Base-by-base conservation (phyloP, 1,284 basidiomycete genomes). In the Leccinum variabile region DNA sequence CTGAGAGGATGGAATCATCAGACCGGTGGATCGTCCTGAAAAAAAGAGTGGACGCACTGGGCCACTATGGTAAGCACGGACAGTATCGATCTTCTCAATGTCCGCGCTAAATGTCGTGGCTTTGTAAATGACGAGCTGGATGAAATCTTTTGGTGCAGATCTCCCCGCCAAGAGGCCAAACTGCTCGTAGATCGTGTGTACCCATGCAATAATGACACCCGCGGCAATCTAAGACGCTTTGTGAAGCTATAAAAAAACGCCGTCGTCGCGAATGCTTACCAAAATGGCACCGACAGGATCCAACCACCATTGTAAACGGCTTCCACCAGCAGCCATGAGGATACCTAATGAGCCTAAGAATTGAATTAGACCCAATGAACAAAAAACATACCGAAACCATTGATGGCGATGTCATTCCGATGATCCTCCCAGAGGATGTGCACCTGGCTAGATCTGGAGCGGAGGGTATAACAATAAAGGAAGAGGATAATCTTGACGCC, bases 391-490 rank as follows among this genome's bases (percentile, higher is more conserved):
- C 88, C 89, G 66, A 92, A 91, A 8, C 81, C 78, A 67, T 94
- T 95, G 75, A 94, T 87, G 75, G 89, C 94, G 30, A 96, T 75
- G 71, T 97, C 95, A 69, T 97, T 97, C 64, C 94, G 81, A 70
- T 98, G 96, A 72, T 98, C 95, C 75, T 97, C 93, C 92, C 94
- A 98, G 28, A 98, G 84, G 5, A 98, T 89, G 60, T 88, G 86
- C 1, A 99, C 95, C 75, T 99, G 97, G 68, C 91, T 94, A 8
- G 91, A 94, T 65, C 86, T 86, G 49, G 83, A 83, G 49, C 92
- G 86, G 58, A 97, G 82, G 2, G 91, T 84, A 68, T 81, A 87
- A 76, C 95, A 97, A 77, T 96, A 97, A 5, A 95, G 52, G 78
- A 97, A 98, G 49, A 99, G 83, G 0, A 87, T 37, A 50, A 94